Base-by-base conservation (phyloP, 2,329 filamentous ascomycete genomes). In the Fusarium illudens region DNA sequence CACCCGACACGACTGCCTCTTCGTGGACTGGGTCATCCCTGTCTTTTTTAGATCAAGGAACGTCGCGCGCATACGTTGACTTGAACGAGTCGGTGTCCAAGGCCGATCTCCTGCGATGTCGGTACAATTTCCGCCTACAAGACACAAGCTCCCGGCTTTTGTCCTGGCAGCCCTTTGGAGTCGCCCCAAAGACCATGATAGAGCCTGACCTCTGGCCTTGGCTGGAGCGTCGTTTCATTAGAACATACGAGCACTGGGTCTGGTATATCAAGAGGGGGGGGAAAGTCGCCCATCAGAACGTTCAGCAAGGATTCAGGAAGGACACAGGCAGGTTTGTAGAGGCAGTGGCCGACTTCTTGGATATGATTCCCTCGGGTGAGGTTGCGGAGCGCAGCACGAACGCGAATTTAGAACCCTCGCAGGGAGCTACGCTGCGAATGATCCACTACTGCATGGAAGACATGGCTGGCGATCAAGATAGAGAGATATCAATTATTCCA, bases 1-100 rank as follows among this genome's bases (percentile, higher is more conserved):
- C 53, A 13, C 58, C 62, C 4, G 62, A 68, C 12, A 58, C 49
- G 20, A 60, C 58, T 13, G 34, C 60, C 19, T 65, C 59, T 36
- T 36, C 48, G 15, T 68, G 56, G 65, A 60, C 55, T 58, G 59
- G 62, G 29, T 56, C 44, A 30, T 20, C 44, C 4, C n/a, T 56
- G 17, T 56, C 58, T 15, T 61, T 61, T 17, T 19, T 56, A n/a
- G 58, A 61, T 32, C 6, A 51, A 30, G 9, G 13, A 22, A 17
- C 36, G 3, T 56, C 44, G 4, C 29, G 34, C 30, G 29, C 36
- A 7, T 56, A 61, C 34, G n/a, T 19, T 13, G 17, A 17, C 34
- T 50, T 51, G 13, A 11, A 42, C 5, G 33, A 30, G 8, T 42
- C 6, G n/a, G 51, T 60, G 3, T 17, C 44, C n/a, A 50, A 12